Percentiles rank a stretch among this genome's conserved stretches.
Conservation (phyloP, 192 early-diverging fungal species). For the Funneliformis geosporum region DNA sequence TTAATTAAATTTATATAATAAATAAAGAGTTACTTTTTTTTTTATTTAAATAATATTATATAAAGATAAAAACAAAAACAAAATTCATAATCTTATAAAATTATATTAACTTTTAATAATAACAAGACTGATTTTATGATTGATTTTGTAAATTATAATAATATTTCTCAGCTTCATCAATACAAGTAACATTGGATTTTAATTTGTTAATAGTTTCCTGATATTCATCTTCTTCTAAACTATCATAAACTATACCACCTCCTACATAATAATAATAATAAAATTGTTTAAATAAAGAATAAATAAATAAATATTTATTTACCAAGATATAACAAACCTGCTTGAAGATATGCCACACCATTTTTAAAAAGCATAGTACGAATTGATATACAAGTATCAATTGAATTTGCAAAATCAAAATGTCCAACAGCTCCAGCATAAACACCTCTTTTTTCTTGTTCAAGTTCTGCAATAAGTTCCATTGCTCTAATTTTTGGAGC, state of each 20-base stretch:
- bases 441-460: constrained; percentile 90
- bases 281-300: background rate
- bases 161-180: constrained; percentile 83
- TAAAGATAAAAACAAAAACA: no score
- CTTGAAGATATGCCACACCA: constrained; percentile 91
- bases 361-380: constrained; percentile 99
- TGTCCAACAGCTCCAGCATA: constrained; percentile 92
- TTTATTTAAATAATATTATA: no score
- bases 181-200: constrained; percentile 83
- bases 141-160: constrained; percentile 69
- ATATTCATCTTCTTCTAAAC: constrained; percentile 87
- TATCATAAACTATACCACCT: constrained; percentile 97
- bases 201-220: constrained; percentile 97
- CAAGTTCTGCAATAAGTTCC: constrained; percentile 89
- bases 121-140: background rate
- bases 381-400: constrained; percentile 99
- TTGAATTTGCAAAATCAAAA: constrained; percentile 88
- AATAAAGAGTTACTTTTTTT: no score
- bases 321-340: constrained; percentile 45
- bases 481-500: constrained; percentile 98
- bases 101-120: no score
- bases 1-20: no score
- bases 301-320: background rate
- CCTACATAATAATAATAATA: constrained; percentile 42
- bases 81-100: no score